Evolutionary conservation across 148 eudicot species (phyloP), one percentile per base, ranked within the genome.

Genomic region (Cornus florida): DNA sequence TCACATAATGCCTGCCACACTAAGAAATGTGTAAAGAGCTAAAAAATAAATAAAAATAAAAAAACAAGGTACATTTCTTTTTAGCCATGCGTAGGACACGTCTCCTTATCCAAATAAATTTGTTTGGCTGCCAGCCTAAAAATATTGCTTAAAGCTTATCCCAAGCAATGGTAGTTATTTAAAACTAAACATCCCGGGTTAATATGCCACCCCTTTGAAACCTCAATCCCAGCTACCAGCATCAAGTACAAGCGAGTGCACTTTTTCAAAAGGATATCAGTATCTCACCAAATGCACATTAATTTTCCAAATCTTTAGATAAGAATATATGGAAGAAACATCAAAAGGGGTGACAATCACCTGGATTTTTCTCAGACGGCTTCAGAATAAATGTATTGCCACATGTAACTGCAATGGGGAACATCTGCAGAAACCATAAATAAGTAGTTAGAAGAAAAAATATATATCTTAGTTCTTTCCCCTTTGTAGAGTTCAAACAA

Each of bases 361-460:
- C 93, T 86, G 95, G 88, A 82, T 83, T 81, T 86, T 83, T 88
- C 88, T 88, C 93, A n/a, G 91, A 88, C 70, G 95, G 87, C 79
- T 86, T 91, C 74, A 91, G 69, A 72, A 91, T 84, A 78, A 83
- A 90, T 39, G 93, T 90, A 86, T 90, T 90, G 69, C 93, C 95
- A 84, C 92, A 89, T 75, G 87, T 79, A 24, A 91, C 70, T 20
- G 95, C 92, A 77, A 89, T 82, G 1, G 92, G 91, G 67, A 91
- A 90, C 89, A 90, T 88, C 95, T 91, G 90, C 84, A 85, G 46
- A 67, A 67, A 31, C 11, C 68, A 39, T 5, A 38, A 69, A n/a
- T 28, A 77, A 8, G 10, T 2, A 68, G 3, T 38, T 7, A 69
- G 38, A 24, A 43, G 65, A 3, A 12, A 31, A n/a, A 11, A 6